Base-by-base conservation (phyloP, 108 stramenopile species). In the Parmales sp. region DNA sequence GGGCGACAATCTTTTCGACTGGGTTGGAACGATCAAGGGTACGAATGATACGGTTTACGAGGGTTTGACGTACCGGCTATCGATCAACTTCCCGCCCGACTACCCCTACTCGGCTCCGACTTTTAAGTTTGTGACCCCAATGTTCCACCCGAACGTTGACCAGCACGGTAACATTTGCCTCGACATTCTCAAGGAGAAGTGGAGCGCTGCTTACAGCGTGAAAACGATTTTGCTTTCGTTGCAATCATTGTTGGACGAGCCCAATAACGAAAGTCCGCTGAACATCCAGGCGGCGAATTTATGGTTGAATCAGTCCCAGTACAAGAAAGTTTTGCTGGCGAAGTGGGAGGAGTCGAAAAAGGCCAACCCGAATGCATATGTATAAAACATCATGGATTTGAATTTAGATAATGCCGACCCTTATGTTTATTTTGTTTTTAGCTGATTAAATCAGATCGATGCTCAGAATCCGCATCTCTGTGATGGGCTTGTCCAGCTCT, bases 391-490 rank as follows among this genome's bases (percentile, higher is more conserved):
- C n/a, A n/a, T n/a, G n/a, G n/a, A n/a, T n/a, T n/a, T n/a, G n/a
- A n/a, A n/a, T n/a, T n/a, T n/a, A n/a, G n/a, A n/a, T n/a, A n/a
- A n/a, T n/a, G n/a, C n/a, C n/a, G n/a, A n/a, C n/a, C n/a, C n/a
- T n/a, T n/a, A n/a, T n/a, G n/a, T n/a, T n/a, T n/a, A n/a, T n/a
- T n/a, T n/a, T n/a, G n/a, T n/a, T n/a, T 26, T 28, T 29, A 11
- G n/a, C 31, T 26, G 39, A 16, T 51, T 80, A 93, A 44, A 83
- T 80, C 13, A 90, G 64, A 70, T 93, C 92, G 46, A 96, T 73
- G 65, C 83, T 91, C 29, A 96, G 63, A 54, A 99, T 99, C 67
- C 85, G 80, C 34, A 98, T 88, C 49, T 95, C 94, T 1, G 81
- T 84, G 50, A 88, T 69, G 1, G 99, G 99, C 74, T 94, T 95